Conservation (phyloP, 306 rosid species). For the Heteromeles arbutifolia region DNA sequence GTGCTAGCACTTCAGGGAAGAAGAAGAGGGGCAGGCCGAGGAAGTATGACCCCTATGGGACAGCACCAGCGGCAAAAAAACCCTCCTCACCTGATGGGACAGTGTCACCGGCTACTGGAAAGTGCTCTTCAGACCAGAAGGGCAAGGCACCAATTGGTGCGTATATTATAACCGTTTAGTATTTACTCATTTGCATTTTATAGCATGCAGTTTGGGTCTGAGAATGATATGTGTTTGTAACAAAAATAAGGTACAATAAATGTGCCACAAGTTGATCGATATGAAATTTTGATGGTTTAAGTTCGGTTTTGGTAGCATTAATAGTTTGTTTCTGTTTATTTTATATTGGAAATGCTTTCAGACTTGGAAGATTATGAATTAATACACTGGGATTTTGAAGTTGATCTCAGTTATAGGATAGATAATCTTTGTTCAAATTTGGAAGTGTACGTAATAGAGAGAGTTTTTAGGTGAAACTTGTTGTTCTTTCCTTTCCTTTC, state of each 20-base stretch:
- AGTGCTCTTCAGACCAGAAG: constrained; percentile 27
- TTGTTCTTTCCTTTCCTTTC: not conserved
- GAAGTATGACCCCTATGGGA: constrained; percentile 76
- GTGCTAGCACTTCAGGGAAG: constrained; percentile 27
- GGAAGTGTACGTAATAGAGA: not conserved
- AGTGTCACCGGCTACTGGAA: too few relatives aligned
- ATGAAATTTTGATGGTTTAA: not conserved
- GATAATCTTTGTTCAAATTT: too few relatives aligned
- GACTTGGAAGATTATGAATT: constrained; percentile 2
- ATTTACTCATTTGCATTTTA: not conserved
- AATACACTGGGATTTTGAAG: not conserved
- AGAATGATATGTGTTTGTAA: not conserved
- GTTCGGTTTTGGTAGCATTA: constrained; percentile 4
- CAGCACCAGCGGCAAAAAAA: constrained; percentile 66
- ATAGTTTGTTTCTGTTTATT: constrained; percentile 10
- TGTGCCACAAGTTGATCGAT: constrained; percentile 1
- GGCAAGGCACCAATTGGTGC: constrained; percentile 43
- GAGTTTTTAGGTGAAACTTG: not conserved
- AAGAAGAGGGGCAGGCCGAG: constrained; percentile 89
- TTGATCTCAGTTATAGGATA: not conserved
- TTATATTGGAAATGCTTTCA: constrained; percentile 10
- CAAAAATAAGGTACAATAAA: not conserved
- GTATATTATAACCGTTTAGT: constrained; percentile 1
- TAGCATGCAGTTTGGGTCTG: not conserved
- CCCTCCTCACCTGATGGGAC: not conserved